Percentiles rank a stretch among this genome's conserved stretches.
Conservation (phyloP, 495 filamentous ascomycete species). For the Aspergillus incahuasiensis region DNA sequence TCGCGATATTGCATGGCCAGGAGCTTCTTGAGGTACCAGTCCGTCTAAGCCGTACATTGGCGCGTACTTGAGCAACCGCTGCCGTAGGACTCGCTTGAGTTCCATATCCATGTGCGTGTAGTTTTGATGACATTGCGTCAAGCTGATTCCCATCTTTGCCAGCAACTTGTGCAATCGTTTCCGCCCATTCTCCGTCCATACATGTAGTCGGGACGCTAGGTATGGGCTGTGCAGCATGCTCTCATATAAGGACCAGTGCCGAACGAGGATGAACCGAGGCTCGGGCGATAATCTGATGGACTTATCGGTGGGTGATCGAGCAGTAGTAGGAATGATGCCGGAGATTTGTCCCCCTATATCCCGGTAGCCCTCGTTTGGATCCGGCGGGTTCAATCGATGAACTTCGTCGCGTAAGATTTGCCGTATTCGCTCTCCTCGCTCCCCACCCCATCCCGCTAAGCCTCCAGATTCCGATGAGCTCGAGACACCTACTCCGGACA, state of each 20-base stretch:
- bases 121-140: constrained; percentile 88
- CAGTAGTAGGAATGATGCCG: constrained; percentile 82
- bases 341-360: constrained; percentile 55
- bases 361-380: constrained; percentile 52
- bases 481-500: constrained; percentile 72
- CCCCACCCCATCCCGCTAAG: constrained; percentile 73
- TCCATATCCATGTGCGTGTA: constrained; percentile 99
- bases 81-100: constrained; percentile 81
- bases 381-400: constrained; percentile 83
- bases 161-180: constrained; percentile 93
- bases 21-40: constrained; percentile 68
- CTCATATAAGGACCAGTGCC: constrained; percentile 96
- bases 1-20: constrained; percentile 46
- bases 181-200: constrained; percentile 85
- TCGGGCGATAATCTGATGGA: constrained; percentile 91
- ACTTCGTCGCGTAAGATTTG: constrained; percentile 90
- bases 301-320: constrained; percentile 81
- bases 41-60: constrained; percentile 89
- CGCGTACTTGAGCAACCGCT: constrained; percentile 81
- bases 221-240: constrained; percentile 98
- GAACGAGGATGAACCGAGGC: constrained; percentile 86
- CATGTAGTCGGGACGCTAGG: constrained; percentile 84
- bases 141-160: constrained; percentile 95
- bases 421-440: constrained; percentile 77
- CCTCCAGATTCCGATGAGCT: constrained; percentile 51